Evolutionary conservation across 192 early-diverging fungal genomes (phyloP).

Genomic region (Coemansia sp.): DNA sequence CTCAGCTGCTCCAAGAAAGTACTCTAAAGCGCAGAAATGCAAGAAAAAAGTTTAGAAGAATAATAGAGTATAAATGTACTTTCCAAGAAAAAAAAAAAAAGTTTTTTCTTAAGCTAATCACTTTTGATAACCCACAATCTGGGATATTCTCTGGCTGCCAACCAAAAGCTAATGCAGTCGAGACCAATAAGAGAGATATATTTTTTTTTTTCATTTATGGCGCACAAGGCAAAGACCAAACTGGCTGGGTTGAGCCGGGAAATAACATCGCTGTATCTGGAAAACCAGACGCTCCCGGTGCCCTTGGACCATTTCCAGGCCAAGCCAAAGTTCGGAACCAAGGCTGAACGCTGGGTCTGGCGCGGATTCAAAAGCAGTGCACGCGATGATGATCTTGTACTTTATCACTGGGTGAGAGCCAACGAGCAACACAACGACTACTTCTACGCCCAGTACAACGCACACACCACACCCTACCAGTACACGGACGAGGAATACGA

Average conservation of each 20-base stretch:
- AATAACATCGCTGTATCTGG: conserved; percentile 46
- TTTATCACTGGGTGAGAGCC: conserved; percentile 81
- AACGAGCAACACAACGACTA: conserved; percentile 66
- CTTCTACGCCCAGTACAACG: conserved; percentile 76
- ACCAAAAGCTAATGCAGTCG: too few species aligned
- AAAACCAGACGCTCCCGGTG: conserved; percentile 45
- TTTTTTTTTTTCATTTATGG: conserved; percentile 11
- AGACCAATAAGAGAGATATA: too few species aligned
- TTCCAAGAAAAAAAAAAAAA: conserved; percentile 2
- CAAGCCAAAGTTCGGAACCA: conserved; percentile 68
- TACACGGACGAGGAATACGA: conserved; percentile 87
- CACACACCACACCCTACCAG: conserved; percentile 60
- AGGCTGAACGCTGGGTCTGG: conserved; percentile 68
- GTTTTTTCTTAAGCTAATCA: conserved; percentile 3
- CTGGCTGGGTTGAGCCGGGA: conserved; percentile 37
- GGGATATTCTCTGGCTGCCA: too few species aligned
- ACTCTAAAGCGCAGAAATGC: too few species aligned
- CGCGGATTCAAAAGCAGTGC: conserved; percentile 73
- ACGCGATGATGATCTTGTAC: conserved; percentile 65
- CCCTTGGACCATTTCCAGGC: conserved; percentile 56
- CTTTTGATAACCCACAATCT: not conserved
- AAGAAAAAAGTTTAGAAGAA: too few species aligned
- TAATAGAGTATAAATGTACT: not conserved
- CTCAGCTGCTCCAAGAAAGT: too few species aligned
- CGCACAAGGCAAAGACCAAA: conserved; percentile 34